Evolutionary conservation across 192 early-diverging fungal species (phyloP), one percentile per base, ranked within the genome.

Genomic region (Coemansia sp.): DNA sequence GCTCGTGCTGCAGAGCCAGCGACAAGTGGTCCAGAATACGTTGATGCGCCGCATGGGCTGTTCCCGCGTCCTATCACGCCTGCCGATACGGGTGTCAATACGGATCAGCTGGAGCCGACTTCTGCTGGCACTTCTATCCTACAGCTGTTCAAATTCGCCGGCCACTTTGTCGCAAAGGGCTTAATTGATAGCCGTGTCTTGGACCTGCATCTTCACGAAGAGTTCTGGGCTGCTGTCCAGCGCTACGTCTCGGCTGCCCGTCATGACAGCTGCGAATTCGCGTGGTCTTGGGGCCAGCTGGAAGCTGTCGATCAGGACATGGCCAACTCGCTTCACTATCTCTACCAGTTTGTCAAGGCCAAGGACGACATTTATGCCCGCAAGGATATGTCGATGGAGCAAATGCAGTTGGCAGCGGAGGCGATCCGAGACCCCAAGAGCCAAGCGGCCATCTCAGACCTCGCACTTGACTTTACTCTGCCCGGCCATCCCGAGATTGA

Each of bases 131-230:
- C 50, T 5, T 53, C 50, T 34, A 34, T 41, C 12, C 15, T 69
- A 3, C 67, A 83, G 30, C 65, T 94, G 66, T 95, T 95, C 82
- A 83, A 82, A 55, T 80, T 87, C 0, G 65, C 94, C 2, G 96
- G 96, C 12, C 91, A 89, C 43, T 93, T 97, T 75, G 87, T 95
- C 18, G 94, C 92, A 27, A 95, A 95, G 74, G 90, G 92, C 2
- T 76, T 97, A 76, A 75, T 96, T 39, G 96, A 98, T 66, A 85
- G 86, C 35, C 84, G 96, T 50, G 86, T 93, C 7, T 84, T 98
- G 37, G 95, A 97, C 72, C 74, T 98, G 55, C 90, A 90, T 3
- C 87, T 98, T 61, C 88, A 86, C 59, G 67, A 85, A 1, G 65
- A 88, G 8, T 95, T 98, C 72, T 84, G 96, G 58, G 84, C 88